Conservation (phyloP, 2,329 filamentous ascomycete genomes). For the Claviceps digitariae region DNA sequence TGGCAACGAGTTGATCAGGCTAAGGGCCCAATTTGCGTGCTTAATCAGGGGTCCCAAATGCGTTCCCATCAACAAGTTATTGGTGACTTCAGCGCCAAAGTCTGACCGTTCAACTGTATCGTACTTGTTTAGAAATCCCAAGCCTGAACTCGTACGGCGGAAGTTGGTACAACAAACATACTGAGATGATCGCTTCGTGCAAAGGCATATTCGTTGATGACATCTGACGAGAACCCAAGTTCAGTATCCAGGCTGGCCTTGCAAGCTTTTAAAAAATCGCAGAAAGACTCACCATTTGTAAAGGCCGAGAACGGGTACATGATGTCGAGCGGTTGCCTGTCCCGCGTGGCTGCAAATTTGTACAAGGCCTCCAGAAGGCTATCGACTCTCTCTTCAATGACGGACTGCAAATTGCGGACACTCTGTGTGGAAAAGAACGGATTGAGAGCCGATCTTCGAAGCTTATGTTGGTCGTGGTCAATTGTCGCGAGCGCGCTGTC, state of each 20-base stretch:
- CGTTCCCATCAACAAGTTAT: constrained; percentile 23
- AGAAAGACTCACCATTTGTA: constrained; percentile 18
- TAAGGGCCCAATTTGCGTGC: constrained; percentile 22
- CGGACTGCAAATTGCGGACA: constrained; percentile 23
- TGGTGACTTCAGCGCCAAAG: constrained; percentile 22
- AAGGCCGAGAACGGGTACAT: constrained; percentile 26
- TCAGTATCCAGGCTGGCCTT: neutral
- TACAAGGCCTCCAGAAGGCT: constrained; percentile 19
- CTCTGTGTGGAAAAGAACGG: constrained; percentile 25
- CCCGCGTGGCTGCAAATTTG: constrained; percentile 13
- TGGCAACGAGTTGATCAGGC: constrained; percentile 21
- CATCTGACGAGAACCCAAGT: constrained; percentile 13
- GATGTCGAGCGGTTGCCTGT: constrained; percentile 18
- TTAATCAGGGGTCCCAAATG: constrained; percentile 24
- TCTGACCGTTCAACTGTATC: constrained; percentile 18
- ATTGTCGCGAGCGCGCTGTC: constrained; percentile 22
- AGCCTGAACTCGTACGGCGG: neutral
- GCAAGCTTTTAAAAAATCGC: neutral
- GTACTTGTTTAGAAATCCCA: neutral
- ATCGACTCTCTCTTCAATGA: constrained; percentile 23
- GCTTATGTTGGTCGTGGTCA: constrained; percentile 20
- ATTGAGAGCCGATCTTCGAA: constrained; percentile 21
- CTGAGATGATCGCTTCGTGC: constrained; percentile 20
- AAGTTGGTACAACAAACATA: constrained; percentile 6
- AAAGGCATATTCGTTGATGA: constrained; percentile 28